Base-by-base conservation (phyloP, 768 basidiomycete species). In the Lentinula sp. region DNA sequence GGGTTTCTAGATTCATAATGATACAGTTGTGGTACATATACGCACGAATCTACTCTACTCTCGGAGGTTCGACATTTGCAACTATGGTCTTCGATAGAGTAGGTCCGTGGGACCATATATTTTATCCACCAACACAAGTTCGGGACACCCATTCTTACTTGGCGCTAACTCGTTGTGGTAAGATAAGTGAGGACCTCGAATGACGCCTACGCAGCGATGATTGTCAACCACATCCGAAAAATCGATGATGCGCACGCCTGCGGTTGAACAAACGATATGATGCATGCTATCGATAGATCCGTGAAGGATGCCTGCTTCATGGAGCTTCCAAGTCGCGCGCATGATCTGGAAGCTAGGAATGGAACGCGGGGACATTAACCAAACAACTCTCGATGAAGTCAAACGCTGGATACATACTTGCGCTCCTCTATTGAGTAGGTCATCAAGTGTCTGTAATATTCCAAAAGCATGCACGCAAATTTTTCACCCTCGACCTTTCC, bases 221-320 rank as follows among this genome's bases (percentile, higher is more conserved):
- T 64, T 51, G n/a, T 64, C 62, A 5, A 48, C 10, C n/a, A 74
- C 75, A 1, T 52, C 48, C 0, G 71, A 66, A 61, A 79, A 80
- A 59, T 76, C 75, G 51, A 78, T 63, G 60, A 79, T 72, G 52
- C 74, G 73, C 39, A 76, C 59, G 15, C 69, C 69, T 15, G 66
- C 64, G 2, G 59, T 68, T 58, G 66, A 69, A 32, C 63, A 59
- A n/a, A 77, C 53, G 54, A 78, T 71, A 57, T 77, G 73, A 20
- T 66, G 68, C 0, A 66, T 64, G 33, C 71, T 67, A 9, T 63
- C 42, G 9, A 79, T 64, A 50, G 76, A 64, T 2, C 74, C 72
- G 58, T 79, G 78, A 1, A 65, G 52, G 6, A 80, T 58, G 0
- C 78, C 76, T 0, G 69, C 75, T 48, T 67, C 43, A 60, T 81